These are phyloP conservation scores for Verruconis gallopava DNA, from an alignment of 2,329 filamentous ascomycete genomes.

Conservation along the genomic window DNA sequence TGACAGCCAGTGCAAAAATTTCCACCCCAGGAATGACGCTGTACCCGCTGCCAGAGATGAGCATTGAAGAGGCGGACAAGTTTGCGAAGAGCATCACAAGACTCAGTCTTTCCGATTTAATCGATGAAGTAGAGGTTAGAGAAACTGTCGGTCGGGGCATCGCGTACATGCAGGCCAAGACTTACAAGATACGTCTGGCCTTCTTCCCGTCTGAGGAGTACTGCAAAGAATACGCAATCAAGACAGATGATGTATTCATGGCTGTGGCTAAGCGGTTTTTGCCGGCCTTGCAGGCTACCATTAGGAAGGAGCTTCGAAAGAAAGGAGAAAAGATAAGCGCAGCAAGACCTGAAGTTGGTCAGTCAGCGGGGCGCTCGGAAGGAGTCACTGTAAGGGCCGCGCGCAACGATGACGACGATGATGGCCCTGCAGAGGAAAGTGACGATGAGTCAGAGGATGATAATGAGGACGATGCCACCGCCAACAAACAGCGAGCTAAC, in stretches of 20 bases:
- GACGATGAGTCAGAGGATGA: slow-evolving; percentile 59
- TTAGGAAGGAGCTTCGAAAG: slow-evolving; percentile 68
- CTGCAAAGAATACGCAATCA: slow-evolving; percentile 71
- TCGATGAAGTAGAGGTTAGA: slow-evolving; percentile 68
- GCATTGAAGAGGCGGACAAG: slow-evolving; percentile 52
- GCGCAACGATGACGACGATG: slow-evolving; percentile 35
- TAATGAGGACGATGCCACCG: slow-evolving; percentile 44
- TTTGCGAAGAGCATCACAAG: slow-evolving; percentile 90
- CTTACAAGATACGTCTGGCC: slow-evolving; percentile 67
- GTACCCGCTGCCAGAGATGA: slow-evolving; percentile 59
- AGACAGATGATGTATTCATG: slow-evolving; percentile 59
- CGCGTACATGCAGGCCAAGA: slow-evolving; percentile 60
- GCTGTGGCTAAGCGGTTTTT: slow-evolving; percentile 75
- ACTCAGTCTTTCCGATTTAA: slow-evolving; percentile 67
- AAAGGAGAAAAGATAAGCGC: slow-evolving; percentile 49
- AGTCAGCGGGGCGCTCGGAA: slow-evolving; percentile 44
- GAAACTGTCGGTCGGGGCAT: slow-evolving; percentile 66
- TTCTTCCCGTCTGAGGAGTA: slow-evolving; percentile 84
- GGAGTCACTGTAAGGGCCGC: slow-evolving; percentile 16
- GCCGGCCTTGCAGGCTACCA: slow-evolving; percentile 54
- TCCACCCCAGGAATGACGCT: slow-evolving; percentile 87
- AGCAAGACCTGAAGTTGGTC: slow-evolving; percentile 64
- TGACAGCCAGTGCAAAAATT: slow-evolving; percentile 86
- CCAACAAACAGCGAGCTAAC: slow-evolving; percentile 61
- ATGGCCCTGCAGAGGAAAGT: slow-evolving; percentile 51